phyloP scores from a whole-genome alignment of 2,329 filamentous ascomycete species.

The Trichoderma afroharzianum region DNA sequence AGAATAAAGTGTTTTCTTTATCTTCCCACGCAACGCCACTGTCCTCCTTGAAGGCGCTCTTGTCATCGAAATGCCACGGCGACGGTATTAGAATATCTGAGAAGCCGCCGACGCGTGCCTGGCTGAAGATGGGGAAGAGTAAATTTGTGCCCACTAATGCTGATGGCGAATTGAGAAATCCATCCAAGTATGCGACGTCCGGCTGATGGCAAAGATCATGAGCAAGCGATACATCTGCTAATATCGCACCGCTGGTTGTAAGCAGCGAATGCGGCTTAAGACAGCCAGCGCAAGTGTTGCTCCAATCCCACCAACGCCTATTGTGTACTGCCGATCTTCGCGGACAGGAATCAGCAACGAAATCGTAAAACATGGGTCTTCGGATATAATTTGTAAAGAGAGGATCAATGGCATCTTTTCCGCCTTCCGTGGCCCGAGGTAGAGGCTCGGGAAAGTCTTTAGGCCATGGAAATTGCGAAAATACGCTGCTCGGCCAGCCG shows the following conservation, averaged over 20 bases:
- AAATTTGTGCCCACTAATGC: slow-evolving; percentile 48
- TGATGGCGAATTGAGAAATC: slow-evolving; percentile 49
- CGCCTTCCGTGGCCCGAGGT: not conserved
- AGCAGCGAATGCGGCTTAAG: slow-evolving; percentile 34
- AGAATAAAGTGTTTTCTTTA: slow-evolving; percentile 49
- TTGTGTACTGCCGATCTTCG: slow-evolving; percentile 43
- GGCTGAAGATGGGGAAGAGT: slow-evolving; percentile 54
- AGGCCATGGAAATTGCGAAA: slow-evolving; percentile 19
- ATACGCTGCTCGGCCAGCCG: not conserved
- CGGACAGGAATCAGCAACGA: slow-evolving; percentile 41
- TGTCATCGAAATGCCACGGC: slow-evolving; percentile 55
- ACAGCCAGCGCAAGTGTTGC: slow-evolving; percentile 32
- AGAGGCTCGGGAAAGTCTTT: slow-evolving; percentile 17
- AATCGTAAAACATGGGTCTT: slow-evolving; percentile 34
- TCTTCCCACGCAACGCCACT: slow-evolving; percentile 45
- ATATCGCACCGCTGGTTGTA: slow-evolving; percentile 35
- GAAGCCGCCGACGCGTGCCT: slow-evolving; percentile 52
- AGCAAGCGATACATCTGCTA: slow-evolving; percentile 53
- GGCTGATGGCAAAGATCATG: slow-evolving; percentile 51
- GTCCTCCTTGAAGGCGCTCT: slow-evolving; percentile 49
- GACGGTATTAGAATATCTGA: slow-evolving; percentile 51
- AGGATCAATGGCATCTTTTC: not conserved
- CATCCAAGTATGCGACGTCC: slow-evolving; percentile 47
- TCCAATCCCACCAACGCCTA: slow-evolving; percentile 38
- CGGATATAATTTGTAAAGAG: slow-evolving; percentile 23